Conservation (phyloP, 2,329 filamentous ascomycete genomes). For the Botrytis pseudocinerea region DNA sequence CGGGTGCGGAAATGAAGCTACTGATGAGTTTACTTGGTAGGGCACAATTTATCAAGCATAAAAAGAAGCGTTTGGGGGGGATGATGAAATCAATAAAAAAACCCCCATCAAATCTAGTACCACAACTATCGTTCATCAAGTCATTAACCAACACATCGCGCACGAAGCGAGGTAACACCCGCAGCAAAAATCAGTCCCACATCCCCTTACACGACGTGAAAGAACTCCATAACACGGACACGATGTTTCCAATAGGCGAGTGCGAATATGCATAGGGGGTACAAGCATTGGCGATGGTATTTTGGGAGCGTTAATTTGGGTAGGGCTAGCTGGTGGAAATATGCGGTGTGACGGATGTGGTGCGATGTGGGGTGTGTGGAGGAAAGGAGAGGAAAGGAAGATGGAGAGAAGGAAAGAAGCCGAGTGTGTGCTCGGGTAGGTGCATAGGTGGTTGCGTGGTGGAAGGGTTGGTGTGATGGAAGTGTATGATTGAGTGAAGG, state of each 20-base stretch:
- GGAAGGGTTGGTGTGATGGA: background rate
- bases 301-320: background rate
- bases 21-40: background rate
- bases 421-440: background rate
- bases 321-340: background rate
- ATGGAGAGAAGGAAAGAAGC: background rate
- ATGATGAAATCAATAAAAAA: background rate
- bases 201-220: background rate
- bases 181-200: background rate
- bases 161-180: background rate
- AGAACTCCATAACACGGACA: background rate
- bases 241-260: background rate
- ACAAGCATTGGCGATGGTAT: background rate
- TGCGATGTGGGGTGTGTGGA: background rate
- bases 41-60: background rate
- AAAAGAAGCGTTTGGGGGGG: background rate
- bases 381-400: background rate
- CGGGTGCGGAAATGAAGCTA: background rate
- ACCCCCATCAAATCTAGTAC: background rate
- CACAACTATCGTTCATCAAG: background rate
- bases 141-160: background rate
- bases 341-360: background rate
- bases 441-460: background rate
- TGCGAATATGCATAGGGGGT: background rate
- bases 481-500: background rate